Base-by-base conservation (phyloP, 805 yeast genomes). In the Candida caryicola region DNA sequence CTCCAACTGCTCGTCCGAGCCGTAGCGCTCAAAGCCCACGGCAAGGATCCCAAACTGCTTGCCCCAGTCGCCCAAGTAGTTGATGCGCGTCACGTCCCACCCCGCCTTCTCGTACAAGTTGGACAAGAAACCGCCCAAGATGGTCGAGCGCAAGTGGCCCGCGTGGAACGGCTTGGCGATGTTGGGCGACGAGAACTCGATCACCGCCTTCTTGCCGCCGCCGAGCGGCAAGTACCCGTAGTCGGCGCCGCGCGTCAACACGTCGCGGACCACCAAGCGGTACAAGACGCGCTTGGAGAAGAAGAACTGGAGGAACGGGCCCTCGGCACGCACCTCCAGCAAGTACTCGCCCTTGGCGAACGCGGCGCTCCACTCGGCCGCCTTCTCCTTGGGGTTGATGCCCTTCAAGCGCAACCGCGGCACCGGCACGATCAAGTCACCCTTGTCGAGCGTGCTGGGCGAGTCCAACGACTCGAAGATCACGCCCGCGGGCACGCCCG, bases 111-210 rank as follows among this genome's bases (percentile, higher is more conserved):
- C 96, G 60, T 93, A 86, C 60, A 93, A 73, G 65, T 90, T 91
- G 29, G 96, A 69, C 34, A 93, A 63, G 70, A 89, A 93, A 12
- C 98, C 98, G 52, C 99, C 99, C 60, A 93, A 93, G 57, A 93
- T 93, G 31, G 99, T 93, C 23, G 95, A 85, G 67, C 99, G 83
- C 64, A 93, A 78, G 64, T 93, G 99, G 43, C 99, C 99, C 39
- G 99, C 99, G 60, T 93, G 99, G 84, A 93, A 93, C 9, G 99
- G 99, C 69, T 93, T 93, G 49, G 99, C 99, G 57, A 93, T 91
- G 66, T 93, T 93, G 48, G 99, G 99, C 25, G 98, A 90, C 2
- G 96, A 87, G 57, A 93, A 93, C 64, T 93, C 99, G 52, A 93
- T 75, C 31, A 89, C 54, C 13, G 85, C 73, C 67, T 88, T 84